A percentile compares a stretch with the other conserved stretches of the same genome.
Evolutionary conservation across 345 rosid genomes (phyloP).

Genomic region (Citrus inodora): DNA sequence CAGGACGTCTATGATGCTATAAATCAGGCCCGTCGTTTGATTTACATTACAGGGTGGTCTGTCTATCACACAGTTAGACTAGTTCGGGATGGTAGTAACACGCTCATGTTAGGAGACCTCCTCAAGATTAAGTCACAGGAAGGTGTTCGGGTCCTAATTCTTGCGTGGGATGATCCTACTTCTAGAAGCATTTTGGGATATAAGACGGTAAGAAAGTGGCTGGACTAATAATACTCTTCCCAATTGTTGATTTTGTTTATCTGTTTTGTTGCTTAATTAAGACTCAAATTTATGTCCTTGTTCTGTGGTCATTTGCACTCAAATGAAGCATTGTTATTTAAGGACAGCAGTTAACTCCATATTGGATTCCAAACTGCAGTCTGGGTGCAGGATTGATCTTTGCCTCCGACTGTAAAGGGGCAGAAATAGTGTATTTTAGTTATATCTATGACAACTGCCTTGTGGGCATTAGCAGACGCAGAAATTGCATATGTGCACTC

Average conservation of each 20-base stretch:
- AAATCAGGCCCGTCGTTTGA: conserved; percentile 69
- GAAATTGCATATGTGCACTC: background rate
- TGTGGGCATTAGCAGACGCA: background rate
- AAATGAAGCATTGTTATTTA: conserved; percentile 15
- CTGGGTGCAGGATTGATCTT: conserved; percentile 18
- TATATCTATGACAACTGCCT: background rate
- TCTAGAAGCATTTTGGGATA: conserved; percentile 67
- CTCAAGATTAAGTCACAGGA: conserved; percentile 87
- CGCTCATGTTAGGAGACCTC: conserved; percentile 61
- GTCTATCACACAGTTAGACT: conserved; percentile 60
- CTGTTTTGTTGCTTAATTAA: conserved; percentile 3
- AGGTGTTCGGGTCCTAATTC: conserved; percentile 89
- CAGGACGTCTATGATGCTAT: conserved; percentile 69
- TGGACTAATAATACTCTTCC: background rate
- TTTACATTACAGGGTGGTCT: conserved; percentile 95
- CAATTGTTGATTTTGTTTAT: background rate
- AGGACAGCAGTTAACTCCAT: conserved; percentile 1
- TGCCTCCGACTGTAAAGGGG: conserved; percentile 4
- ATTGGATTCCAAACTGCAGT: conserved; percentile 8
- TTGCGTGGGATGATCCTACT: conserved; percentile 97
- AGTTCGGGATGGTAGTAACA: conserved; percentile 48
- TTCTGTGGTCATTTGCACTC: background rate
- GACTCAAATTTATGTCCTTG: background rate
- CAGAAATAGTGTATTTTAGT: background rate
- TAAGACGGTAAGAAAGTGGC: conserved; percentile 52